Evolutionary conservation across 192 early-diverging fungal species (phyloP).

Genomic region (Dissophora ornata): DNA sequence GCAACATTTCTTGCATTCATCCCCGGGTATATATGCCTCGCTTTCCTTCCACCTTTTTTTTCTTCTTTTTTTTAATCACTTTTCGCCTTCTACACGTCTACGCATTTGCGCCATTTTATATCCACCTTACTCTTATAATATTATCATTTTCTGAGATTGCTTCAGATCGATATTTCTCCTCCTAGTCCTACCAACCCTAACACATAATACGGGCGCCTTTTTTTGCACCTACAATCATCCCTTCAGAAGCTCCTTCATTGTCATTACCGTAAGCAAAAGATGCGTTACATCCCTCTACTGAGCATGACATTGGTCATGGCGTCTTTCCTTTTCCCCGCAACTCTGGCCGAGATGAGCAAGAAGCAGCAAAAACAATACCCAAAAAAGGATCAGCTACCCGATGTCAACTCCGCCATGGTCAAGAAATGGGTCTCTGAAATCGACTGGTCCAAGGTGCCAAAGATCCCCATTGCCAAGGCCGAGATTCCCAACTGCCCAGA

Average conservation of each 20-base stretch:
- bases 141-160: too few relatives aligned
- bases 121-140: not conserved
- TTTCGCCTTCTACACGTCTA: not conserved
- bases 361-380: slow-evolving; percentile 36
- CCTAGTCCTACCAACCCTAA: too few relatives aligned
- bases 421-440: slow-evolving; percentile 52
- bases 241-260: too few relatives aligned
- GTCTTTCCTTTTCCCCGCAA: slow-evolving; percentile 6
- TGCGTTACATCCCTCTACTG: slow-evolving; percentile 29
- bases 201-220: too few relatives aligned
- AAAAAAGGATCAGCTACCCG: slow-evolving; percentile 6
- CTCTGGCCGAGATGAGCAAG: slow-evolving; percentile 31
- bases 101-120: not conserved
- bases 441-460: slow-evolving; percentile 54
- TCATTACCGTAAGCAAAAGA: slow-evolving; percentile 4
- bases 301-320: slow-evolving; percentile 47
- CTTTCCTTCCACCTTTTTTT: slow-evolving; percentile 2
- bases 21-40: too few relatives aligned
- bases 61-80: not conserved
- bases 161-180: not conserved
- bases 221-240: too few relatives aligned
- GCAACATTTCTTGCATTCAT: too few relatives aligned
- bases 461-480: slow-evolving; percentile 37
- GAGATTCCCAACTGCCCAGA: slow-evolving; percentile 40
- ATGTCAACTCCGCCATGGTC: slow-evolving; percentile 29